Percentiles rank a stretch among this genome's conserved stretches.
Evolutionary conservation across 495 filamentous ascomycete genomes (phyloP).

Genomic region (Daldinia decipiens): DNA sequence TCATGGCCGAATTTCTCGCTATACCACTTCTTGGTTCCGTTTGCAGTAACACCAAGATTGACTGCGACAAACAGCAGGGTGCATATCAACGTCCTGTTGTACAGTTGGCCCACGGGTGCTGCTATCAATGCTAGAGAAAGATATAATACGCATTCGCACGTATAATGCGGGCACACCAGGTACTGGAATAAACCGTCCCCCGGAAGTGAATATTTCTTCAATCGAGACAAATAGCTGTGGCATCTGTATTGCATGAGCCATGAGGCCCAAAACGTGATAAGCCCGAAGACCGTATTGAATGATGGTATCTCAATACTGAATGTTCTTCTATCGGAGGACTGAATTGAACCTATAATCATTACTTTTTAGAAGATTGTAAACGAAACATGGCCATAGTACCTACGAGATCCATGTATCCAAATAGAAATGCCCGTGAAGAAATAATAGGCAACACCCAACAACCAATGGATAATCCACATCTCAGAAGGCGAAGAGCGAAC

Average conservation of each 20-base stretch:
- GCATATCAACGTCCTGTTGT: slow-evolving; percentile 79
- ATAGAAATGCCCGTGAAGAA: slow-evolving; percentile 72
- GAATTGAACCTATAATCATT: slow-evolving; percentile 37
- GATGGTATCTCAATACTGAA: slow-evolving; percentile 58
- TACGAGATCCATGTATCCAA: slow-evolving; percentile 89
- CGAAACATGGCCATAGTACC: slow-evolving; percentile 33
- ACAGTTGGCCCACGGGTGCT: slow-evolving; percentile 67
- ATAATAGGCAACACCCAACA: slow-evolving; percentile 83
- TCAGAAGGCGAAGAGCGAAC: slow-evolving; percentile 69
- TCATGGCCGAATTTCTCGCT: slow-evolving; percentile 76
- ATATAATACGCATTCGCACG: slow-evolving; percentile 86
- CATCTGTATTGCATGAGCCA: slow-evolving; percentile 83
- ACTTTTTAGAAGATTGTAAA: slow-evolving; percentile 32
- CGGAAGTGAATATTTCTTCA: slow-evolving; percentile 88
- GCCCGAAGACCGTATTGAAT: slow-evolving; percentile 67
- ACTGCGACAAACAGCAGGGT: slow-evolving; percentile 76
- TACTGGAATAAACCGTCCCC: slow-evolving; percentile 69
- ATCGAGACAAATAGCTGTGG: slow-evolving; percentile 79
- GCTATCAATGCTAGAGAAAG: slow-evolving; percentile 77
- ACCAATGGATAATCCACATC: slow-evolving; percentile 88
- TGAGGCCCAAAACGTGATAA: slow-evolving; percentile 75
- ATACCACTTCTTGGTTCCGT: slow-evolving; percentile 84
- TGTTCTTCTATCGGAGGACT: slow-evolving; percentile 38
- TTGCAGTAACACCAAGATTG: slow-evolving; percentile 87
- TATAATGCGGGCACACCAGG: slow-evolving; percentile 90